Base-by-base conservation (phyloP, 192 early-diverging fungal species). In the Backusella luteola region DNA sequence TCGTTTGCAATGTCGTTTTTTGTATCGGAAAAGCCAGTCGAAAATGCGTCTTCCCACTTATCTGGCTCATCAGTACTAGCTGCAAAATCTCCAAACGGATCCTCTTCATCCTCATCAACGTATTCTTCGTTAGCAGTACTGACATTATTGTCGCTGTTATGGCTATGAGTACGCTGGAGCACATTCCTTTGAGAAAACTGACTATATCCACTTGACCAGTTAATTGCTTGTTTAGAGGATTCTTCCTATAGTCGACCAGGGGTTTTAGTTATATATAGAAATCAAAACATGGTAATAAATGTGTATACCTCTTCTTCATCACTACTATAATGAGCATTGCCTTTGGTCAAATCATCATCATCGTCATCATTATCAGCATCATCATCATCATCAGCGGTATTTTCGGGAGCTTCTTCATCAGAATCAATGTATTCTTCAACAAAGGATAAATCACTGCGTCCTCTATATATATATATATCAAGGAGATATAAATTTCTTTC, bases 61-160 rank as follows among this genome's bases (percentile, higher is more conserved):
- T 23, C 38, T 21, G 39, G 26, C 29, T 49, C 70, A 71, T 44
- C 21, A 17, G 39, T 29, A 49, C 70, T 71, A 63, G 56, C 9
- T 17, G 70, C 26, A 49, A 71, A 71, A 17, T 71, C 70, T 32
- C 70, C 70, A 49, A 71, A 71, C 32, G 70, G 70, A 71, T 71
- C 70, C 12, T 71, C 69, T 29, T 71, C 41, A 39, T 71, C 23
- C 5, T 44, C 14, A 12, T 36, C 17, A 19, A 11, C 12, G 8
- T 34, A 4, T 36, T 19, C 15, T 68, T 68, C 70, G 14, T 71
- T 44, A 17, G 41, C 26, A 26, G 44, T 17, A 17, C 15, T 23
- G 8, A 19, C 6, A 15, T 21, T 17, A 29, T 71, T 15, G 4
- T 44, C 8, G 9, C 36, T 6, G 36, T 19, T 34, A 8, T 19